Conservation (phyloP, 305 asterid genomes). For the Fraxinus albicans region DNA sequence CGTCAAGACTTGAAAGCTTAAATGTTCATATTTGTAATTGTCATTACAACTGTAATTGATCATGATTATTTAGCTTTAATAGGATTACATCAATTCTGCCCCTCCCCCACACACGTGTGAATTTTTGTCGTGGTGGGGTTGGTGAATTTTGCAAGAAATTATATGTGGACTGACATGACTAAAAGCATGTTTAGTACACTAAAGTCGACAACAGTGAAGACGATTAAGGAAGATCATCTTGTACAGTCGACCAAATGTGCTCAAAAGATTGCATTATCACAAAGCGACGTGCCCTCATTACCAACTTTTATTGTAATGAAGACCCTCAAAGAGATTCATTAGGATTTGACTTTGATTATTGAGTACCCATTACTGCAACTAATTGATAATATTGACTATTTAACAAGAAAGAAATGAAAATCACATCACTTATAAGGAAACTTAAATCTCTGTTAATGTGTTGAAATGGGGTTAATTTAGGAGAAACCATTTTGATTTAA, state of each 20-base stretch:
- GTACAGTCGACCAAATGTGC: background rate
- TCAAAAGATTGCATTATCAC: background rate
- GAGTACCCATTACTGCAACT: constrained; percentile 44
- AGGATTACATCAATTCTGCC: background rate
- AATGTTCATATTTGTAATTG: background rate
- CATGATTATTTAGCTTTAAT: background rate
- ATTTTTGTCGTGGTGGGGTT: background rate
- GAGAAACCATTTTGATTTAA: background rate
- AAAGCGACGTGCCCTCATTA: background rate
- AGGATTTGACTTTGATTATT: constrained; percentile 29
- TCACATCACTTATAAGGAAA: background rate
- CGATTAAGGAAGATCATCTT: background rate
- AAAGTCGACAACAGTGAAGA: background rate
- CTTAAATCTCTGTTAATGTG: background rate
- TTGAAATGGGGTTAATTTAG: background rate
- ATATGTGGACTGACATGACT: background rate
- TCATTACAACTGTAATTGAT: background rate
- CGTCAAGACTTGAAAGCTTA: background rate
- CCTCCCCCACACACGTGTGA: background rate
- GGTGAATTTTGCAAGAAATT: background rate
- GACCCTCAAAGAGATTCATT: constrained; percentile 18
- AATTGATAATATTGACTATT: constrained; percentile 32
- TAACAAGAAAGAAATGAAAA: constrained; percentile 24
- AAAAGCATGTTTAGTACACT: background rate
- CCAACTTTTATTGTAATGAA: background rate